Evolutionary conservation across 106 monocot species (phyloP).

Genomic region (Gastrodia elata): DNA sequence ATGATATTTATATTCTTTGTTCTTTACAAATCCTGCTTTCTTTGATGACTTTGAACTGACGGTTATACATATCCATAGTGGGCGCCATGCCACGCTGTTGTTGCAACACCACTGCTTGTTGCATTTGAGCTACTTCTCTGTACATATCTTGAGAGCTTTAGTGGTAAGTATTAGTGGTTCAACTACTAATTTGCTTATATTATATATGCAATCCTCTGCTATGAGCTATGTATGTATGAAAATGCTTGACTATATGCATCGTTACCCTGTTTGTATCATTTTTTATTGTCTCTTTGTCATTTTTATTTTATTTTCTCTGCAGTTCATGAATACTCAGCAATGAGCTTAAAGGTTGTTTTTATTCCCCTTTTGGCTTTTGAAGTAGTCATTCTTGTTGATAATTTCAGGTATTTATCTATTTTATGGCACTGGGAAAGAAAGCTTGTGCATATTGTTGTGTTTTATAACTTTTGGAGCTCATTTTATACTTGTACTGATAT

Average conservation of each 20-base stretch:
- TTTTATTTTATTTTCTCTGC: constrained; percentile 11
- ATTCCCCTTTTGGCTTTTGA: constrained; percentile 89
- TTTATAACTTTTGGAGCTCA: no score
- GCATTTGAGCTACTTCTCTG: constrained; percentile 95
- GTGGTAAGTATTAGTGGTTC: constrained; percentile 31
- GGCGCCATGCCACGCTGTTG: constrained; percentile 92
- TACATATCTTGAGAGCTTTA: constrained; percentile 63
- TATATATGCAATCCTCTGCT: not conserved
- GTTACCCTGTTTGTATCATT: not conserved
- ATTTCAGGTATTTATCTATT: constrained; percentile 65
- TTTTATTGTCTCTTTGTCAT: not conserved
- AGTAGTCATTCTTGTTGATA: constrained; percentile 74
- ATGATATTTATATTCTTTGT: constrained; percentile 2
- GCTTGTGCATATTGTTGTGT: no score
- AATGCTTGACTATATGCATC: not conserved
- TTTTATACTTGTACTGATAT: not conserved
- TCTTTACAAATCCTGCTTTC: no score
- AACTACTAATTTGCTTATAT: not conserved
- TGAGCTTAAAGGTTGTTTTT: constrained; percentile 93
- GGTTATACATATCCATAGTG: constrained; percentile 39
- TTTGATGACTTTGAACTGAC: no score
- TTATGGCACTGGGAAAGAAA: no score
- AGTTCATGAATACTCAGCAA: constrained; percentile 32
- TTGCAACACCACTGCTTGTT: constrained; percentile 78
- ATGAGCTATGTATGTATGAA: not conserved